phyloP scores from a whole-genome alignment of 441 rosid species.

The Dalechampia spathulata region DNA sequence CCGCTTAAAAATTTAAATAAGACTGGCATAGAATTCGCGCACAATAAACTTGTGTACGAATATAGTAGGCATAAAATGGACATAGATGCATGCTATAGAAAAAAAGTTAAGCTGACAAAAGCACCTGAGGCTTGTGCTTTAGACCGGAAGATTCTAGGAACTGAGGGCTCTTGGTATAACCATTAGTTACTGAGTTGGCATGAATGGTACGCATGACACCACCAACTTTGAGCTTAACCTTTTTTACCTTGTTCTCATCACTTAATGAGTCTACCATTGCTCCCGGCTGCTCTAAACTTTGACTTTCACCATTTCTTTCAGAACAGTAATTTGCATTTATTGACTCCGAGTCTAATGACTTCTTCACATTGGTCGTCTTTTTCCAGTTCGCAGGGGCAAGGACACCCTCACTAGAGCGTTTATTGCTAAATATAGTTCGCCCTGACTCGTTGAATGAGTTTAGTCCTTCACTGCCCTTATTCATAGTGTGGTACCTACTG shows the following conservation, averaged over 20 bases:
- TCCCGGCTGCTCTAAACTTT: constrained; percentile 29
- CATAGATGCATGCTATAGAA: background rate
- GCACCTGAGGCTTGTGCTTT: constrained; percentile 47
- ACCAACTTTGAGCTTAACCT: constrained; percentile 62
- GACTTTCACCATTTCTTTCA: constrained; percentile 44
- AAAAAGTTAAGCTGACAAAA: constrained; percentile 11
- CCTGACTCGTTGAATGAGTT: constrained; percentile 31
- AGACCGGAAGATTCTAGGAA: constrained; percentile 26
- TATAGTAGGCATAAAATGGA: background rate
- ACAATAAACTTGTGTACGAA: background rate
- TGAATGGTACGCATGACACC: constrained; percentile 51
- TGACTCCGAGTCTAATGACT: constrained; percentile 16
- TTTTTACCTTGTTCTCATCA: constrained; percentile 51
- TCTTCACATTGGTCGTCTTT: constrained; percentile 22
- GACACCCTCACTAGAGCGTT: constrained; percentile 60
- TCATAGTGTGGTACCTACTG: constrained; percentile 18
- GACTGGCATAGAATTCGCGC: background rate
- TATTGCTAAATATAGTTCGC: constrained; percentile 27
- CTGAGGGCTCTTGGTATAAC: constrained; percentile 28
- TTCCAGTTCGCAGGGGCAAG: constrained; percentile 79
- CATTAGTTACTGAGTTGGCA: constrained; percentile 38
- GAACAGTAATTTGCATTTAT: constrained; percentile 15
- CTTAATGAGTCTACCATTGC: constrained; percentile 25
- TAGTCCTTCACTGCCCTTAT: constrained; percentile 32
- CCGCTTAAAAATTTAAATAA: background rate